These are phyloP conservation scores for Podila clonocystis DNA, from an alignment of 192 early-diverging fungal genomes.

Conservation along the genomic window DNA sequence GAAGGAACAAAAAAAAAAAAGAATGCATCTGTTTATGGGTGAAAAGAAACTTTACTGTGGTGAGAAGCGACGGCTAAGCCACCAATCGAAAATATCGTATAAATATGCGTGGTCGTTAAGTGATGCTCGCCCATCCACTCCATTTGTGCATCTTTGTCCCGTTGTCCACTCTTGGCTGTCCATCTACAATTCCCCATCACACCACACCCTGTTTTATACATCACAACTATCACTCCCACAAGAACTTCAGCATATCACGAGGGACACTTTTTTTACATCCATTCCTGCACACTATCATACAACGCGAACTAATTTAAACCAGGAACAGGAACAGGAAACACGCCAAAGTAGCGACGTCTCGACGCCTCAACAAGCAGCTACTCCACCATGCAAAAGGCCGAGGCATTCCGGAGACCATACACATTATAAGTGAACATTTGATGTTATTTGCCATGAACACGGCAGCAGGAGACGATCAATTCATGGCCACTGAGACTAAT, in stretches of 20 bases:
- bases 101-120: background rate
- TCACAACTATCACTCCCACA: too few relatives aligned
- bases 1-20: conserved; percentile 1
- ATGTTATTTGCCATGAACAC: background rate
- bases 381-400: conserved; percentile 42
- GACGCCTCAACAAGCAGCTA: background rate
- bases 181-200: too few relatives aligned
- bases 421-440: conserved; percentile 47
- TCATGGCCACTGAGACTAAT: background rate
- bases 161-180: too few relatives aligned
- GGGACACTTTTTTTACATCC: too few relatives aligned
- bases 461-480: background rate
- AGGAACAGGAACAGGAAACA: background rate
- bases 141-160: too few relatives aligned
- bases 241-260: too few relatives aligned
- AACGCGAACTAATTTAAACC: too few relatives aligned
- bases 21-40: background rate
- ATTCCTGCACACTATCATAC: too few relatives aligned
- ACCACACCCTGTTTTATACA: too few relatives aligned
- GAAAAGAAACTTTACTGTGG: background rate
- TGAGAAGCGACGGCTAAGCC: background rate
- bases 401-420: conserved; percentile 28
- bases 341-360: background rate
- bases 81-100: too few relatives aligned
- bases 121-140: background rate